Evolutionary conservation across 2,329 filamentous ascomycete genomes (phyloP).

Genomic region (Calonectria pseudoreteaudii): DNA sequence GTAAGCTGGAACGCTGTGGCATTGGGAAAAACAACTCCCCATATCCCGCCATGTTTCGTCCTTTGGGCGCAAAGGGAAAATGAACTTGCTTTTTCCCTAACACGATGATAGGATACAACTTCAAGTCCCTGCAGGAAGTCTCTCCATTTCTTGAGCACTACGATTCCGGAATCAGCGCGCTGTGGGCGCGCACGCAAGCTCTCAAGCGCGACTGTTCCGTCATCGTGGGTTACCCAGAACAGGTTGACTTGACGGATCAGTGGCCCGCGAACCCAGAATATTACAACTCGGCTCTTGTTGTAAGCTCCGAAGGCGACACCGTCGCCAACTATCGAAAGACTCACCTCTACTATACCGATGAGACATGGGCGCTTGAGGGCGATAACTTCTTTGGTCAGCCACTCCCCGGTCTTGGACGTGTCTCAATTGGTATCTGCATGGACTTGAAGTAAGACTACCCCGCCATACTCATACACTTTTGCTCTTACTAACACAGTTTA

Average conservation of each 20-base stretch:
- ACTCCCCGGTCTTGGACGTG: constrained; percentile 61
- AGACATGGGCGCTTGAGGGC: constrained; percentile 71
- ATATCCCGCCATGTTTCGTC: not conserved
- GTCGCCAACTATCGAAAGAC: constrained; percentile 71
- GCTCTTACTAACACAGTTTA: constrained; percentile 12
- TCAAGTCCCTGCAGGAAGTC: constrained; percentile 76
- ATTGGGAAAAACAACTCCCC: not conserved
- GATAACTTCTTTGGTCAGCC: constrained; percentile 61
- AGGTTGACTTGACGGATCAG: constrained; percentile 61
- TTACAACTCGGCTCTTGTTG: constrained; percentile 66
- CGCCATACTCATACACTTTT: not conserved
- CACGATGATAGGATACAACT: constrained; percentile 75
- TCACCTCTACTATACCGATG: constrained; percentile 70
- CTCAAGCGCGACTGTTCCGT: constrained; percentile 76
- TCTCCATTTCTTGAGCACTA: constrained; percentile 75
- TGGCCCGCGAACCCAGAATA: constrained; percentile 67
- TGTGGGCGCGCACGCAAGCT: constrained; percentile 78
- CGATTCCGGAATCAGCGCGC: constrained; percentile 72
- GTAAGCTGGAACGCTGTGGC: not conserved
- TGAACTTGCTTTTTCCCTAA: not conserved
- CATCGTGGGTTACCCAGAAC: constrained; percentile 80
- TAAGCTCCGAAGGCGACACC: constrained; percentile 69
- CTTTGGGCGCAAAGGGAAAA: not conserved
- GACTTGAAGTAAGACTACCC: constrained; percentile 64
- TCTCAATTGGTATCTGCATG: constrained; percentile 72